A percentile compares a stretch with the other conserved stretches of the same genome.
Conservation (phyloP, 352 stramenopile species). For the Phytophthora sansomeana region DNA sequence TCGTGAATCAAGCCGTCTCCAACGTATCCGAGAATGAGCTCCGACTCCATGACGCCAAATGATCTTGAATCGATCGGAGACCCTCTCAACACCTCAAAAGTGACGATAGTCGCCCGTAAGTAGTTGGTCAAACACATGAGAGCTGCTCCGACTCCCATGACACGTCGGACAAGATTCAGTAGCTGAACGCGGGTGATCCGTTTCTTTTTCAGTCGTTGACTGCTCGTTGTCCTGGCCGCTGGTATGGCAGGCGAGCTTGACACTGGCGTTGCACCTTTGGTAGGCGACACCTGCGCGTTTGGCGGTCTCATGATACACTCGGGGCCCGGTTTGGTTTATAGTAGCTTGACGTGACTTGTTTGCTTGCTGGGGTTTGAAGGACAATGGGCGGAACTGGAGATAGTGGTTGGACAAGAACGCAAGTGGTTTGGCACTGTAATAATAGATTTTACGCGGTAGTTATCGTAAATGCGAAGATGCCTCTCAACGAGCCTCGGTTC, state of each 20-base stretch:
- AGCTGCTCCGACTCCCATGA: conserved; percentile 31
- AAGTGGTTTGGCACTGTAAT: background rate
- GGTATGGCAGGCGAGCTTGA: conserved; percentile 3
- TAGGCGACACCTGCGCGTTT: conserved; percentile 24
- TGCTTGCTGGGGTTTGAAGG: background rate
- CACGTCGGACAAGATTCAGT: conserved; percentile 32
- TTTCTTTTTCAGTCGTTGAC: conserved; percentile 28
- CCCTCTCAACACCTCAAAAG: conserved; percentile 31
- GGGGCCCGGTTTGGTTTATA: too few species aligned
- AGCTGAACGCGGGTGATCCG: conserved; percentile 30
- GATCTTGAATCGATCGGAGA: conserved; percentile 22
- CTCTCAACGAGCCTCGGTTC: background rate
- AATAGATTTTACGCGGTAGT: conserved; percentile 8
- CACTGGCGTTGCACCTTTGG: conserved; percentile 11
- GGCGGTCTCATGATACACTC: conserved; percentile 4
- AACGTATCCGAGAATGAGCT: conserved; percentile 33
- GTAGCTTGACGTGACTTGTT: background rate
- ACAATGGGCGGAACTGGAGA: conserved; percentile 7
- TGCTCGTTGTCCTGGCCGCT: background rate
- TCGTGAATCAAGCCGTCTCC: conserved; percentile 35
- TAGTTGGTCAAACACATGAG: conserved; percentile 44
- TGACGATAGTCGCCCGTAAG: conserved; percentile 33
- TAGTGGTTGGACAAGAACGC: conserved; percentile 16
- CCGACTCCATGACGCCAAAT: conserved; percentile 20
- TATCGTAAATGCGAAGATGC: background rate